Conservation (phyloP, 2,329 filamentous ascomycete species). For the Zymoseptoria crescenta region DNA sequence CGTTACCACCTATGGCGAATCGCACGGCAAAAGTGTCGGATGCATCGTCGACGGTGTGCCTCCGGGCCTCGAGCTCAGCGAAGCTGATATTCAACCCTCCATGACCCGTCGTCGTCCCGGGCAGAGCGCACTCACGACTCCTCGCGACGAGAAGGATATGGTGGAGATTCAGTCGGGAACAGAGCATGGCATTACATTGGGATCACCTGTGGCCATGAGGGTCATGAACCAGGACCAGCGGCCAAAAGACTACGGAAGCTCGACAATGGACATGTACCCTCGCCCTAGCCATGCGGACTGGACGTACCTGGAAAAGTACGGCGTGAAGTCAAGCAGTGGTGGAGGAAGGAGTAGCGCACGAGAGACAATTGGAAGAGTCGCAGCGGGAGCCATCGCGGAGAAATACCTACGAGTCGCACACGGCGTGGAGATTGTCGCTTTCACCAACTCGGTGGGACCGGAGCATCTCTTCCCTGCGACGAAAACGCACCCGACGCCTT, state of each 20-base stretch:
- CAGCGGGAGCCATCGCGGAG: slow-evolving; percentile 85
- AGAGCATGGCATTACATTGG: slow-evolving; percentile 81
- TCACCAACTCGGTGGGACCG: slow-evolving; percentile 75
- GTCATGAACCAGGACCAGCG: slow-evolving; percentile 90
- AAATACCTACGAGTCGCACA: slow-evolving; percentile 79
- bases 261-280: slow-evolving; percentile 86
- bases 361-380: slow-evolving; percentile 86
- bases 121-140: slow-evolving; percentile 83
- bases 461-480: slow-evolving; percentile 70
- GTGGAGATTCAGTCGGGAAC: slow-evolving; percentile 91
- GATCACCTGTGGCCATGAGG: slow-evolving; percentile 80
- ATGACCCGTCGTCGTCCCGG: slow-evolving; percentile 85
- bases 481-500: slow-evolving; percentile 56
- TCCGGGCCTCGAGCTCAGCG: slow-evolving; percentile 76
- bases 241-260: slow-evolving; percentile 81
- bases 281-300: slow-evolving; percentile 90
- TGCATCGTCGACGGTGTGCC: slow-evolving; percentile 92
- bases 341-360: slow-evolving; percentile 86
- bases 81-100: slow-evolving; percentile 75
- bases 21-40: slow-evolving; percentile 85
- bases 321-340: slow-evolving; percentile 81
- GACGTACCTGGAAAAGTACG: slow-evolving; percentile 97
- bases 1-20: slow-evolving; percentile 80
- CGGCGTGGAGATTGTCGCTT: slow-evolving; percentile 85
- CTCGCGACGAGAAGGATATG: slow-evolving; percentile 82